A percentile compares a stretch with the other conserved stretches of the same genome.
phyloP scores from a whole-genome alignment of 371 early-diverging fungal species.

The Mycotypha africana region DNA sequence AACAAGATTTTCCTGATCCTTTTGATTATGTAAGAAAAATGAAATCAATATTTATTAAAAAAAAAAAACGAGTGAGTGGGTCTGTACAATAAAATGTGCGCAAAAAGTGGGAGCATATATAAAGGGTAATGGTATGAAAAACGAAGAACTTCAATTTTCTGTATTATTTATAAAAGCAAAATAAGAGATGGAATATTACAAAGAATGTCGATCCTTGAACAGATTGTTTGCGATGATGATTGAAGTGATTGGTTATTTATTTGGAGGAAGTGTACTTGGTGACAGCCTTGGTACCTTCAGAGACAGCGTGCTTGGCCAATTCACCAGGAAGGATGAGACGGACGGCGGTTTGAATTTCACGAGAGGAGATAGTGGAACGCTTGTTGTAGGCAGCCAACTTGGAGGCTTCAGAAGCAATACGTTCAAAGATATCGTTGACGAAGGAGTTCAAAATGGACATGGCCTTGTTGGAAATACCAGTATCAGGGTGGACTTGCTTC shows the following conservation, averaged over 20 bases:
- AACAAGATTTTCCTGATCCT: too few relatives aligned
- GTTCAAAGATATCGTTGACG: slow-evolving; percentile 96
- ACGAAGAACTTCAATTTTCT: neutral
- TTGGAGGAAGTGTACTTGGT: slow-evolving; percentile 92
- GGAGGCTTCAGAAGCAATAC: slow-evolving; percentile 87
- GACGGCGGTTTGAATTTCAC: slow-evolving; percentile 95
- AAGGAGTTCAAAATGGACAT: slow-evolving; percentile 98
- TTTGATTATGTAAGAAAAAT: slow-evolving; percentile 1
- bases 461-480: slow-evolving; percentile 98
- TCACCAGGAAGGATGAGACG: slow-evolving; percentile 95
- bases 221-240: too few relatives aligned
- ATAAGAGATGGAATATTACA: slow-evolving; percentile 4
- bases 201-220: too few relatives aligned
- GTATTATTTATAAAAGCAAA: slow-evolving; percentile 1
- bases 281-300: slow-evolving; percentile 97
- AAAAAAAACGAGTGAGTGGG: too few relatives aligned
- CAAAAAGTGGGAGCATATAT: too few relatives aligned
- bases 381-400: slow-evolving; percentile 94
- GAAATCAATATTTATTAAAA: neutral
- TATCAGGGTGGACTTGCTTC: slow-evolving; percentile 97
- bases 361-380: slow-evolving; percentile 91
- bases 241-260: slow-evolving; percentile 42
- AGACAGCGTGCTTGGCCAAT: slow-evolving; percentile 96
- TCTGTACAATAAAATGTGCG: too few relatives aligned
- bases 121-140: slow-evolving; percentile 1